Base-by-base conservation (phyloP, 164 flowering plant genomes). In the Berberis vulgaris region DNA sequence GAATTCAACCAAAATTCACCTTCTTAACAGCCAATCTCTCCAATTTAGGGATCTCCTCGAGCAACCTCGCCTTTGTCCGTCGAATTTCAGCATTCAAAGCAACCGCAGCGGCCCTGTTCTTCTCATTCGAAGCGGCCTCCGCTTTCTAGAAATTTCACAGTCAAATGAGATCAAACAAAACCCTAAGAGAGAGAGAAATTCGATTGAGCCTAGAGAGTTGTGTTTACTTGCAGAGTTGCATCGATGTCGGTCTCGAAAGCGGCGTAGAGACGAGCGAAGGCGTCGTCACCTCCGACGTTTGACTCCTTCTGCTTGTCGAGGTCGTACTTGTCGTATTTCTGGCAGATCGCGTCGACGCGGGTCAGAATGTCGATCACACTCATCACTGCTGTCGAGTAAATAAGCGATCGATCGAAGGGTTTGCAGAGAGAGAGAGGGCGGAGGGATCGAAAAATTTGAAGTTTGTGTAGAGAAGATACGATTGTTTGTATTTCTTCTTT, bases 51-150 rank as follows among this genome's bases (percentile, higher is more conserved):
- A 91, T 82, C 61, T 91, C 96, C 73, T 90, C 97, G 2, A 88
- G 81, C 78, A 94, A 82, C 41, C 84, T 73, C 59, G 96, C 96
- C 72, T 94, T 91, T 42, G 82, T 87, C 3, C 98, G 78, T 12
- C 98, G 91, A 62, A 94, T 83, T 84, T 94, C 98, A 0, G 98
- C 97, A 65, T 91, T 87, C 73, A 91, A 41, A 7, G 98, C 97
- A 41, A 94, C 98, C 1, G 74, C 78, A n/a, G 96, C 76, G 1
- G 98, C 97, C 67, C 86, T 80, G 60, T 73, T 88, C 62, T 78
- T 85, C 85, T 88, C 97, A 26, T 61, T 79, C 1, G 83, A 69
- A 54, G 91, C 92, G 39, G 43, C 13, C 65, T 94, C 96, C 55
- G 95, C 76, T 86, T 91, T 94, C 97, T 91, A 71, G 13, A 41